Evolutionary conservation across 768 basidiomycete genomes (phyloP).

Genomic region (Phanerodontia chrysosporium): DNA sequence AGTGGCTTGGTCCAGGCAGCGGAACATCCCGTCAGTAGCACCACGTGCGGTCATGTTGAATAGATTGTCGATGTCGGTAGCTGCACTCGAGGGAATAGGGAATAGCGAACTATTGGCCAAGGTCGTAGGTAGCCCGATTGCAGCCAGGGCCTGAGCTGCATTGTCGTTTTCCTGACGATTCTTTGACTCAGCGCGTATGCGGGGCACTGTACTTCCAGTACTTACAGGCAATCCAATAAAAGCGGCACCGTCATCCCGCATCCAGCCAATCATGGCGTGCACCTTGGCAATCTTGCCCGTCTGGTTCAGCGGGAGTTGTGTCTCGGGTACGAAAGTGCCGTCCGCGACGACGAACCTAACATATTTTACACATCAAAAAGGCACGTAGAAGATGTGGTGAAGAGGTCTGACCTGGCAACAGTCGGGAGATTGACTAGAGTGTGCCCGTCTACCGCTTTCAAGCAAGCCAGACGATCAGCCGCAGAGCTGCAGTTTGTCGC

Average conservation of each 20-base stretch:
- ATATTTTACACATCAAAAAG: not conserved
- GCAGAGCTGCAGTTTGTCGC: constrained; percentile 23
- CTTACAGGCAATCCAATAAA: constrained; percentile 37
- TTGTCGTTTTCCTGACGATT: constrained; percentile 15
- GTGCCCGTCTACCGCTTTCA: constrained; percentile 30
- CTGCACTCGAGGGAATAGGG: constrained; percentile 31
- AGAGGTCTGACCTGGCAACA: constrained; percentile 29
- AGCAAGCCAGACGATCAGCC: constrained; percentile 32
- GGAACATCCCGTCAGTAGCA: constrained; percentile 42
- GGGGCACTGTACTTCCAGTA: not conserved
- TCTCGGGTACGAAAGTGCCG: constrained; percentile 39
- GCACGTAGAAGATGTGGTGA: not conserved
- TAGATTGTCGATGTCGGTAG: constrained; percentile 30
- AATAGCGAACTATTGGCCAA: constrained; percentile 31
- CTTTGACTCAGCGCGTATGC: not conserved
- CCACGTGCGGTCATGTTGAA: constrained; percentile 45
- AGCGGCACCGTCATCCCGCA: constrained; percentile 46
- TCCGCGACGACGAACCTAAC: constrained; percentile 73
- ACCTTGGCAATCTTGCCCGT: constrained; percentile 37
- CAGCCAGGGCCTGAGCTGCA: constrained; percentile 19
- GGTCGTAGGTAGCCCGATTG: constrained; percentile 17
- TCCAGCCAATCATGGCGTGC: constrained; percentile 46
- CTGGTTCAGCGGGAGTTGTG: constrained; percentile 36
- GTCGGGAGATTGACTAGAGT: constrained; percentile 32
- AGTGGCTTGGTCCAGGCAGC: constrained; percentile 48